A percentile compares a stretch with the other conserved stretches of the same genome.
Evolutionary conservation across 2,329 filamentous ascomycete genomes (phyloP).

Genomic region (Dothideomycetes sp.): DNA sequence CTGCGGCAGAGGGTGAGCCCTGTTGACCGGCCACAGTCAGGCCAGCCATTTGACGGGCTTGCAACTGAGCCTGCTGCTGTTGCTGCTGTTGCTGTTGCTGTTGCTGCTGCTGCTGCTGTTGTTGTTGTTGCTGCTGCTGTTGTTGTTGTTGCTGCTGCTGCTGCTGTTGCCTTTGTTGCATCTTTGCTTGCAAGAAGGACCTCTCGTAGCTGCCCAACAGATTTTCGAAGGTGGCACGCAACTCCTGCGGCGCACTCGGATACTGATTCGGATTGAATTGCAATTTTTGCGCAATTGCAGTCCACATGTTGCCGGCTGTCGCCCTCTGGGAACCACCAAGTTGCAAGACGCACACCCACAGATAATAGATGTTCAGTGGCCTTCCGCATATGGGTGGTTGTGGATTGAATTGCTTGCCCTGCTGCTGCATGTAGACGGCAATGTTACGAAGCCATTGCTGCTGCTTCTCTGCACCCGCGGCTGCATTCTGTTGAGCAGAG

Average conservation of each 20-base stretch:
- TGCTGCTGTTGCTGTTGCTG: slow-evolving; percentile 4
- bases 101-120: slow-evolving; percentile 4
- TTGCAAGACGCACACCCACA: slow-evolving; percentile 70
- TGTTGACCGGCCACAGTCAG: background rate
- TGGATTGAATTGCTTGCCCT: slow-evolving; percentile 61
- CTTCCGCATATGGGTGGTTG: slow-evolving; percentile 66
- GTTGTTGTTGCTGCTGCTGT: slow-evolving; percentile 12
- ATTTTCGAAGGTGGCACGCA: slow-evolving; percentile 62
- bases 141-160: slow-evolving; percentile 8
- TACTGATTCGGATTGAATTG: slow-evolving; percentile 31
- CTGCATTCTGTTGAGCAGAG: slow-evolving; percentile 11
- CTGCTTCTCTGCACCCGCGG: slow-evolving; percentile 15
- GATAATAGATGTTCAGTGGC: slow-evolving; percentile 59
- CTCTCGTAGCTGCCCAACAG: slow-evolving; percentile 71
- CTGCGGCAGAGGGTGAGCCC: background rate
- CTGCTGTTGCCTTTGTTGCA: slow-evolving; percentile 23
- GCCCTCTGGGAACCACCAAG: slow-evolving; percentile 68
- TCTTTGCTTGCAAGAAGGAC: slow-evolving; percentile 47
- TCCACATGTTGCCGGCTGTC: slow-evolving; percentile 61
- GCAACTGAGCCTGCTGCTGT: slow-evolving; percentile 2
- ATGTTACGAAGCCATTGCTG: slow-evolving; percentile 54
- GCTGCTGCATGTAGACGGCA: slow-evolving; percentile 63
- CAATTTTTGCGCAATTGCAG: slow-evolving; percentile 49
- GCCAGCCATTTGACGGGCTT: background rate
- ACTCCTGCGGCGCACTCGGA: slow-evolving; percentile 55